Conservation (phyloP, 495 filamentous ascomycete species). For the Penicillium diatomitis region DNA sequence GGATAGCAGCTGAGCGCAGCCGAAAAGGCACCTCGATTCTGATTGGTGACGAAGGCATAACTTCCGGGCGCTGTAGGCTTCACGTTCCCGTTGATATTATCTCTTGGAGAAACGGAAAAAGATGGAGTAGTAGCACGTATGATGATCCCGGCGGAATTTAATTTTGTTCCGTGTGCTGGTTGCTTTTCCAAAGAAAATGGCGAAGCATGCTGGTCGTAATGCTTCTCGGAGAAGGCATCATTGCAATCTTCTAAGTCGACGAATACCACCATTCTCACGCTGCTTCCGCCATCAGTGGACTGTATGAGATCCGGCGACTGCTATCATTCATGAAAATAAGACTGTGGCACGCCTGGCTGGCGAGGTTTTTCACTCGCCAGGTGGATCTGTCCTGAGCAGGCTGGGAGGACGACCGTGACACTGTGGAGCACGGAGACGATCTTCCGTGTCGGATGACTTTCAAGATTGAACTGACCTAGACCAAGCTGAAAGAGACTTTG, state of each 20-base stretch:
- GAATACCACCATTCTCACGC: slow-evolving; percentile 34
- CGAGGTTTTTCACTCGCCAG: too few relatives aligned
- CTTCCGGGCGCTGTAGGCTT: neutral
- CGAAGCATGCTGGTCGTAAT: slow-evolving; percentile 2
- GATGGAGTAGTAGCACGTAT: too few relatives aligned
- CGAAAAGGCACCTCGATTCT: slow-evolving; percentile 63
- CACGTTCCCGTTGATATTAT: too few relatives aligned
- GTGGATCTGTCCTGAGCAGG: too few relatives aligned
- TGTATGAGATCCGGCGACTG: slow-evolving; percentile 3
- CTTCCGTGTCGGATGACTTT: slow-evolving; percentile 5
- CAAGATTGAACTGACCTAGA: neutral
- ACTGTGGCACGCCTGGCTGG: too few relatives aligned
- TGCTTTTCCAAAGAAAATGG: slow-evolving; percentile 14
- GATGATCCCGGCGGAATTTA: too few relatives aligned
- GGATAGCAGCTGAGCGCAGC: slow-evolving; percentile 82
- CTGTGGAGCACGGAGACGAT: slow-evolving; percentile 1
- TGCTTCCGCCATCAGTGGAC: slow-evolving; percentile 22
- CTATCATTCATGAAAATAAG: slow-evolving; percentile 21
- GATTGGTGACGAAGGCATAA: slow-evolving; percentile 24
- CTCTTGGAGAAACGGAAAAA: too few relatives aligned
- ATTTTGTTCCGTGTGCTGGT: slow-evolving; percentile 1
- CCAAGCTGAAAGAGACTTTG: too few relatives aligned
- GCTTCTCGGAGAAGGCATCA: slow-evolving; percentile 18
- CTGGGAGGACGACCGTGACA: neutral
- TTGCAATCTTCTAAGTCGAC: slow-evolving; percentile 32